Percentiles rank a stretch among this genome's conserved stretches.
Evolutionary conservation across 2,329 filamentous ascomycete genomes (phyloP).

Genomic region (Diplodia seriata): DNA sequence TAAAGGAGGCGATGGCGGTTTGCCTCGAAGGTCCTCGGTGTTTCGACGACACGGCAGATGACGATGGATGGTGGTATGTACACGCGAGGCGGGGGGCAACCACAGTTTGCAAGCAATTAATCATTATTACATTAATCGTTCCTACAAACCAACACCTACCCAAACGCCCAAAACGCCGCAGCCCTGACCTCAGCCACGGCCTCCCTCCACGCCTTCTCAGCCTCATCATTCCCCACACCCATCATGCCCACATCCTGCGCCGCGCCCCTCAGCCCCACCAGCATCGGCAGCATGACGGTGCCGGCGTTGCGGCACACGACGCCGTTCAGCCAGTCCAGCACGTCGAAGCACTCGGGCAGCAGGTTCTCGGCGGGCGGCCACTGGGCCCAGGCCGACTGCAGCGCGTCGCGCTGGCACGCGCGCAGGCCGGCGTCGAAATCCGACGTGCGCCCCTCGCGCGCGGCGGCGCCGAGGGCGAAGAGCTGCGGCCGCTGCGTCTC

Average conservation of each 20-base stretch:
- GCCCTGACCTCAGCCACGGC: neutral
- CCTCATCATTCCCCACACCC: neutral
- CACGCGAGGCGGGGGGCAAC: too few species aligned
- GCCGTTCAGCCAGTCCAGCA: conserved; percentile 18
- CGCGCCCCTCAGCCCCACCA: neutral
- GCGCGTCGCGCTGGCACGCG: neutral
- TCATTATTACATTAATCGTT: too few species aligned
- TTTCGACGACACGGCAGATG: too few species aligned
- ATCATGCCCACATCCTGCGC: neutral
- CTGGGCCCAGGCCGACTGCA: neutral
- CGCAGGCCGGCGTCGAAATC: neutral
- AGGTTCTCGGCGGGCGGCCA: neutral
- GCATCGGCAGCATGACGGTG: conserved; percentile 3
- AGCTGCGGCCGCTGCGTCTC: neutral
- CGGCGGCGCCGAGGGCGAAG: neutral
- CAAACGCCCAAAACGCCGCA: conserved; percentile 1
- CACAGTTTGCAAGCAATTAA: too few species aligned
- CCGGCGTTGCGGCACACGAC: neutral
- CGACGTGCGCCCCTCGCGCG: neutral
- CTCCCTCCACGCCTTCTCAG: neutral
- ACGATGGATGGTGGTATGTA: too few species aligned
- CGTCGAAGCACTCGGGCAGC: neutral
- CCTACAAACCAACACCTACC: neutral
- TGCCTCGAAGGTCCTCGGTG: too few species aligned
- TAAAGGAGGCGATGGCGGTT: too few species aligned